phyloP scores from a whole-genome alignment of 345 rosid genomes.

The Cardiospermum halicacabum region DNA sequence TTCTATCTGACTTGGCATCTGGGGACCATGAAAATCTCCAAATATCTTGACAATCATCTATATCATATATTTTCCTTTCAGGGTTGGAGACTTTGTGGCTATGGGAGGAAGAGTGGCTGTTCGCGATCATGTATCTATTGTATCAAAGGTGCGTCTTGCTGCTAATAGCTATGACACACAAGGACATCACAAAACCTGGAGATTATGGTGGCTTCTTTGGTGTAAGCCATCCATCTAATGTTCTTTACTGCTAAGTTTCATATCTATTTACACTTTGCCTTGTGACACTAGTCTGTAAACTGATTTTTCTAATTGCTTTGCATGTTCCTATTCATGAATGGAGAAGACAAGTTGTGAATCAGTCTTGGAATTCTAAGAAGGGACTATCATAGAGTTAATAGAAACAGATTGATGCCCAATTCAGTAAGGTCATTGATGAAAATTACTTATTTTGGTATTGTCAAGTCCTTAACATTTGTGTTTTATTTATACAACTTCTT shows the following conservation, averaged over 20 bases:
- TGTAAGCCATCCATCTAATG: slow-evolving; percentile 38
- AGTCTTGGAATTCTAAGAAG: slow-evolving; percentile 20
- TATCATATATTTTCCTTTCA: slow-evolving; percentile 22
- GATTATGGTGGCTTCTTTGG: slow-evolving; percentile 92
- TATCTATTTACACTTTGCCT: slow-evolving; percentile 7
- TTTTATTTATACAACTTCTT: too few species aligned
- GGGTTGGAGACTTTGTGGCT: slow-evolving; percentile 66
- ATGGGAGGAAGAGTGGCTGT: slow-evolving; percentile 71
- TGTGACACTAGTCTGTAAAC: not conserved
- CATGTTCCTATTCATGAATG: slow-evolving; percentile 70
- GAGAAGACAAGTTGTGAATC: slow-evolving; percentile 60
- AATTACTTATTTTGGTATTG: too few species aligned
- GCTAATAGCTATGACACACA: slow-evolving; percentile 71
- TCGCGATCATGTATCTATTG: slow-evolving; percentile 61
- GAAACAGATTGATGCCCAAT: not conserved
- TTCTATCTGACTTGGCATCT: too few species aligned
- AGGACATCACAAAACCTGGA: slow-evolving; percentile 70
- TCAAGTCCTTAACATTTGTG: too few species aligned
- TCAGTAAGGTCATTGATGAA: too few species aligned
- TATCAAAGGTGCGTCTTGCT: slow-evolving; percentile 76
- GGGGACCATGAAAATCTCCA: slow-evolving; percentile 5
- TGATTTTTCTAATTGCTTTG: slow-evolving; percentile 4
- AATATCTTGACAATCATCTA: not conserved
- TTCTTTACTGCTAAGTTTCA: too few species aligned
- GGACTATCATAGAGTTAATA: slow-evolving; percentile 8